A percentile compares a stretch with the other conserved stretches of the same genome.
Conservation (phyloP, 129 eudicot species). For the Chrysanthemum seticuspe region DNA sequence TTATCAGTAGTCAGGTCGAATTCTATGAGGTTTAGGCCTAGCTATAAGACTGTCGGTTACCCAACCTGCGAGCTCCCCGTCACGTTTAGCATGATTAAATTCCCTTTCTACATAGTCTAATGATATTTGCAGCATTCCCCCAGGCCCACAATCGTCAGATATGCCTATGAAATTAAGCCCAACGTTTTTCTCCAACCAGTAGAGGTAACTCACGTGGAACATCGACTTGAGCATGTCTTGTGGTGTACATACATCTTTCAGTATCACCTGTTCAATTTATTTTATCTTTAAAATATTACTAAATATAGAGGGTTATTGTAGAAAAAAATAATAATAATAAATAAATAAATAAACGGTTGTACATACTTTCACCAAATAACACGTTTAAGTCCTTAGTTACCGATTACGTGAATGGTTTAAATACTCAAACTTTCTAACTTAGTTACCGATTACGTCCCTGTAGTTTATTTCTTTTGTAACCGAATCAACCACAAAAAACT, state of each 20-base stretch:
- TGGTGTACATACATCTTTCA: conserved; percentile 70
- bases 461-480: no score
- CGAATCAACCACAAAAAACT: no score
- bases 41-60: conserved; percentile 84
- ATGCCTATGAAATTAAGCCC: conserved; percentile 58
- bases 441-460: conserved; percentile 27
- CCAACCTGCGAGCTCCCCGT: conserved; percentile 88
- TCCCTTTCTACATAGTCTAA: conserved; percentile 82
- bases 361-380: no score
- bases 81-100: conserved; percentile 74
- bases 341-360: no score
- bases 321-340: no score
- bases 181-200: conserved; percentile 87
- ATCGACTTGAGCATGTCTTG: conserved; percentile 95
- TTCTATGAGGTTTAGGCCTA: conserved; percentile 78
- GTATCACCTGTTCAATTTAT: conserved; percentile 52
- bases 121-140: conserved; percentile 79
- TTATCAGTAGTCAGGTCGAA: conserved; percentile 39
- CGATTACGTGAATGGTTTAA: no score
- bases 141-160: conserved; percentile 69
- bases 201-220: conserved; percentile 79
- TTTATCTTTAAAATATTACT: no score
- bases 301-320: no score
- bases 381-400: no score
- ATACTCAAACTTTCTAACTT: no score